These are phyloP conservation scores for Claviceps monticola DNA, from an alignment of 2,329 filamentous ascomycete genomes.

Conservation along the genomic window DNA sequence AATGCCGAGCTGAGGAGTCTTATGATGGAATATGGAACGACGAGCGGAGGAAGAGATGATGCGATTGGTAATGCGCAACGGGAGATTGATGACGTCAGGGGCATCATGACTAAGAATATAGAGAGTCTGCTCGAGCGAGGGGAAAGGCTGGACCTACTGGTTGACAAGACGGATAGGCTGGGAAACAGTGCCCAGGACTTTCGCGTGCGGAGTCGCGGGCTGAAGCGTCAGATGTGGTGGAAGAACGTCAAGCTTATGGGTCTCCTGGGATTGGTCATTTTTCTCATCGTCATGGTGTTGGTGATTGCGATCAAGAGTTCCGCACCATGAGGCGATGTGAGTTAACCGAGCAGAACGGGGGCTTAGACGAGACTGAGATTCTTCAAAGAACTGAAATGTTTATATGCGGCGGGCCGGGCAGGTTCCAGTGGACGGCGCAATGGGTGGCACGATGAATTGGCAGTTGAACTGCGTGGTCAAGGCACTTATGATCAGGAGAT, in stretches of 20 bases:
- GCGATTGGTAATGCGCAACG: slow-evolving; percentile 69
- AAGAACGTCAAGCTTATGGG: slow-evolving; percentile 96
- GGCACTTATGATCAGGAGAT: neutral
- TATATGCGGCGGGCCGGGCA: neutral
- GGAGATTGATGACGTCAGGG: slow-evolving; percentile 84
- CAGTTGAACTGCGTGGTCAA: neutral
- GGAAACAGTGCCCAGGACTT: slow-evolving; percentile 86
- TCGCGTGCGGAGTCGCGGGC: slow-evolving; percentile 66
- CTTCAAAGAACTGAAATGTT: neutral
- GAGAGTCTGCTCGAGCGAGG: slow-evolving; percentile 79
- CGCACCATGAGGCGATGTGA: neutral
- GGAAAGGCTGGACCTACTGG: slow-evolving; percentile 82
- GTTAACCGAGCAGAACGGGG: neutral
- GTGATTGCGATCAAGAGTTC: slow-evolving; percentile 38
- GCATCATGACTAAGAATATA: slow-evolving; percentile 94
- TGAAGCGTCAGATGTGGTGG: slow-evolving; percentile 98
- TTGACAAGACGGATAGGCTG: slow-evolving; percentile 90
- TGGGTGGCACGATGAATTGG: no score
- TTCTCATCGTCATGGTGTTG: slow-evolving; percentile 41
- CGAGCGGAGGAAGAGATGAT: slow-evolving; percentile 60
- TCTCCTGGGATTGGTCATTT: slow-evolving; percentile 55
- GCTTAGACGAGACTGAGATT: neutral
- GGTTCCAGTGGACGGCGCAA: neutral
- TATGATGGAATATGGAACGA: slow-evolving; percentile 76
- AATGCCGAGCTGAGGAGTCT: slow-evolving; percentile 64